Percentiles rank a stretch among this genome's conserved stretches.
These are phyloP conservation scores for Backusella circina DNA, from an alignment of 192 early-diverging fungal species.

Conservation along the genomic window DNA sequence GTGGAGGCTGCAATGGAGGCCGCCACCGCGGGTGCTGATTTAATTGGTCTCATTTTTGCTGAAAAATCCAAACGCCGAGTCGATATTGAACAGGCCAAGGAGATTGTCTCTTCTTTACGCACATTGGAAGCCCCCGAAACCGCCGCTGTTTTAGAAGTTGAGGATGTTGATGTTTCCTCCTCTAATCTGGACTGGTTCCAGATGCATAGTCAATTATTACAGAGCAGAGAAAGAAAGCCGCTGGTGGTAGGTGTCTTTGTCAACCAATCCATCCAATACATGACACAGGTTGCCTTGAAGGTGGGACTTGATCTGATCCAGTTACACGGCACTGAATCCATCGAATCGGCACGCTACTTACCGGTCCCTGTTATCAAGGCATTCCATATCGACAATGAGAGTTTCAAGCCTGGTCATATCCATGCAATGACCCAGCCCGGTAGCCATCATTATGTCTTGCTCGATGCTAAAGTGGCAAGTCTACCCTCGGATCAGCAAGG, in stretches of 20 bases:
- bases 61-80: constrained; percentile 75
- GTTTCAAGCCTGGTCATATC: constrained; percentile 27
- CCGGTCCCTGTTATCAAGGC: constrained; percentile 88
- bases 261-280: constrained; percentile 76
- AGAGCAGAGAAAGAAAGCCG: constrained; percentile 52
- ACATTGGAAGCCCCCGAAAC: constrained; percentile 17
- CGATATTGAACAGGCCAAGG: constrained; percentile 53
- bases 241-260: constrained; percentile 92
- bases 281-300: constrained; percentile 55
- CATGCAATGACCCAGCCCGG: constrained; percentile 48
- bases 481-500: constrained; percentile 54
- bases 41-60: constrained; percentile 97
- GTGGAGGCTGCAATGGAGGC: constrained; percentile 78
- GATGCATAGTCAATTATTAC: constrained; percentile 37
- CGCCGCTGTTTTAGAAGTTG: background rate
- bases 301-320: constrained; percentile 91
- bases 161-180: background rate
- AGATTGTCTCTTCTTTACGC: constrained; percentile 69
- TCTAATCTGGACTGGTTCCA: constrained; percentile 54
- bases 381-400: constrained; percentile 71
- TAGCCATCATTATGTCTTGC: constrained; percentile 48
- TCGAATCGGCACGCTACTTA: constrained; percentile 59
- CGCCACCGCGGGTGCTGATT: constrained; percentile 73
- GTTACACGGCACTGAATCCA: constrained; percentile 82
- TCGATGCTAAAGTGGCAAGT: constrained; percentile 62